Percentiles rank a stretch among this genome's conserved stretches.
Conservation (phyloP, 176 grass and related monocot species). For the Oryza officinalis region DNA sequence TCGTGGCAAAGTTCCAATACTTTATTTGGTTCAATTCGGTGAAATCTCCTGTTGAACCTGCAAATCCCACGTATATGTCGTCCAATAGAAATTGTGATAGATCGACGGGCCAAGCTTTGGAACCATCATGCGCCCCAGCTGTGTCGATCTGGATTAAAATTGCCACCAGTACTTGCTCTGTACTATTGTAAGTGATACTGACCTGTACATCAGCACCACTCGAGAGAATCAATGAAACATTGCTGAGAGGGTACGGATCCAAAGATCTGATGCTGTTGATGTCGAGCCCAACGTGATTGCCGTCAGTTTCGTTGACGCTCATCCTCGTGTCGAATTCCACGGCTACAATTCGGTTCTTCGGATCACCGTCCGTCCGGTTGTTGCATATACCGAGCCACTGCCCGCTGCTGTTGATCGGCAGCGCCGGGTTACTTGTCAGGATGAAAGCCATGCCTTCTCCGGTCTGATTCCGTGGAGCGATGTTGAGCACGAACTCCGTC, state of each 20-base stretch:
- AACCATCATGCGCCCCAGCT: too few relatives aligned
- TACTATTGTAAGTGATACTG: neutral
- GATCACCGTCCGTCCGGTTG: neutral
- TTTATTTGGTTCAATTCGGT: constrained; percentile 17
- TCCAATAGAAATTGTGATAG: neutral
- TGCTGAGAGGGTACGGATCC: neutral
- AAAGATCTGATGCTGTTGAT: constrained; percentile 24
- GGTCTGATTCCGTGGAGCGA: constrained; percentile 11
- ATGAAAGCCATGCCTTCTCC: constrained; percentile 39
- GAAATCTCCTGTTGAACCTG: neutral
- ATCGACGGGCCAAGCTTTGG: too few relatives aligned
- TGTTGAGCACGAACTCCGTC: constrained; percentile 50
- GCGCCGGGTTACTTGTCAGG: constrained; percentile 6
- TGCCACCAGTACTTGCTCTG: neutral
- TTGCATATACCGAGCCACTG: constrained; percentile 41
- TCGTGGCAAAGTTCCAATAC: constrained; percentile 11
- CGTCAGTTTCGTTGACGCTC: constrained; percentile 3
- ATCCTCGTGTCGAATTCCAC: neutral
- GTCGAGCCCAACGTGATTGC: constrained; percentile 21
- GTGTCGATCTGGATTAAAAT: neutral
- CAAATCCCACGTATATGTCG: constrained; percentile 2
- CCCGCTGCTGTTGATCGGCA: constrained; percentile 35
- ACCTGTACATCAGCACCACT: constrained; percentile 24
- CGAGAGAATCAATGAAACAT: constrained; percentile 6
- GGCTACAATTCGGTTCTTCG: neutral